Percentiles rank a stretch among this genome's conserved stretches.
Evolutionary conservation across 257 asterid genomes (phyloP).

Genomic region (Lithospermum erythrorhizon): DNA sequence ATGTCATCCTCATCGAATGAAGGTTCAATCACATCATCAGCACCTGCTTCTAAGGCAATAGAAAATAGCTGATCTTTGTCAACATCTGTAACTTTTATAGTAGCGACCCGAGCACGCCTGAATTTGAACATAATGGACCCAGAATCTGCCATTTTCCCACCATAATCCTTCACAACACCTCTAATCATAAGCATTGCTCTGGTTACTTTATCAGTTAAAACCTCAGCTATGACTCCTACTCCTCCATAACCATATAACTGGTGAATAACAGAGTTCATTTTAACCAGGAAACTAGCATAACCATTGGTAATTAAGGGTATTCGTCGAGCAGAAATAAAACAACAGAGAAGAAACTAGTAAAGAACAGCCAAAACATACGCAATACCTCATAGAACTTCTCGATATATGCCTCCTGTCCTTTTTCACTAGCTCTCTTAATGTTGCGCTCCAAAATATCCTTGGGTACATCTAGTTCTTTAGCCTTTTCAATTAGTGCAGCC

Average conservation of each 20-base stretch:
- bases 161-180: constrained; percentile 60
- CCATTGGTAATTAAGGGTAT: not conserved
- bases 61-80: constrained; percentile 65
- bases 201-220: constrained; percentile 69
- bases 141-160: constrained; percentile 92
- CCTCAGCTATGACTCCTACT: constrained; percentile 78
- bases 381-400: constrained; percentile 84
- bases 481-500: constrained; percentile 73
- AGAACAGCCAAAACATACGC: constrained; percentile 3
- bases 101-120: constrained; percentile 63
- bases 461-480: constrained; percentile 85
- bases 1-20: constrained; percentile 41
- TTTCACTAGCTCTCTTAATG: constrained; percentile 83
- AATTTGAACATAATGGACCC: constrained; percentile 92
- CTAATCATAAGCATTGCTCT: constrained; percentile 72
- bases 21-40: constrained; percentile 83
- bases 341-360: constrained; percentile 8
- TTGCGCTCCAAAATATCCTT: constrained; percentile 77
- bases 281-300: not conserved
- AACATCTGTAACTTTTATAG: constrained; percentile 50
- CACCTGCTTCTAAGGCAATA: constrained; percentile 84
- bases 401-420: constrained; percentile 77
- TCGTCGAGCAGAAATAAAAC: not conserved
- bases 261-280: constrained; percentile 6
- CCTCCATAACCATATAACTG: constrained; percentile 94